Evolutionary conservation across 257 asterid species (phyloP), one percentile per base, ranked within the genome.

Genomic region (Ilex asprella): DNA sequence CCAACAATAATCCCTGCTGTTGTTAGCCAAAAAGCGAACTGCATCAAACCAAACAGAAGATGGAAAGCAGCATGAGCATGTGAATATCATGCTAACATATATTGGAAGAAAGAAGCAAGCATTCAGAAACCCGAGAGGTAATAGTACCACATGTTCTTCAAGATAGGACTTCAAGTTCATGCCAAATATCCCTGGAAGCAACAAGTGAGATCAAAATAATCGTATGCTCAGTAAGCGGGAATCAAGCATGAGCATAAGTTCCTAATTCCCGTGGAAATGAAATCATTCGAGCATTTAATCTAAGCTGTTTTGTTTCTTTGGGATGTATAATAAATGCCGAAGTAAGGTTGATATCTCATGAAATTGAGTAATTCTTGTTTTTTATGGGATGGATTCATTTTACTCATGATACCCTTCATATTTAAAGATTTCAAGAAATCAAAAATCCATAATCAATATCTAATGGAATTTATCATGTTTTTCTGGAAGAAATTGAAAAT

Each of bases 131-230:
- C 30, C 1, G 55, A 52, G 69, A 59, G 46, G 30, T 3, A 53
- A 35, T 35, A 16, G 71, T 79, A 89, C 99, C 87, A 79, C 78
- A 39, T 83, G 84, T 73, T 89, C 97, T 80, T 93, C 99, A 44
- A 93, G 96, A 76, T 85, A 93, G 47, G 99, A 93, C 81, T 81
- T 82, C 80, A 93, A 76, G 87, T 93, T 93, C 99, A 93, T 93
- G 72, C 99, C 99, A 63, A 93, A 93, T 76, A 93, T 93, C 65
- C 99, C 99, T 93, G 93, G 50, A 74, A 35, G 62, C 54, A 68
- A 39, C 3, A 53, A 53, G 8, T 35, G 41, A 35, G 41, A 1
- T 35, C 5, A 35, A 35, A 35, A 35, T 8, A 35, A 35, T 35
- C 27, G 1, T 35, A 35, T 35, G 41, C 7, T 35, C 27, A 64